These are phyloP conservation scores for Salvia hispanica DNA, from an alignment of 257 asterid genomes.

Conservation along the genomic window DNA sequence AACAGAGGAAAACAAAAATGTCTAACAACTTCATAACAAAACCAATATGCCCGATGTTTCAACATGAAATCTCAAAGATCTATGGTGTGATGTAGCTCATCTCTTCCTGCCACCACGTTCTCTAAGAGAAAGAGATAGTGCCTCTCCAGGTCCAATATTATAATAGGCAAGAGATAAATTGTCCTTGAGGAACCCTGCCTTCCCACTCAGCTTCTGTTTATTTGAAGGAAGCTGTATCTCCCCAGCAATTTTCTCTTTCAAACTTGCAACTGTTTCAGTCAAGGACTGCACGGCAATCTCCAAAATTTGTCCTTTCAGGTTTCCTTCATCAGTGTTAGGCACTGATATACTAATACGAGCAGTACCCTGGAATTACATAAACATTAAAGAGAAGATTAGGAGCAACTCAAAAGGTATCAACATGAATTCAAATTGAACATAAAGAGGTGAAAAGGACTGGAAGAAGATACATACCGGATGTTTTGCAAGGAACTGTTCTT, in stretches of 20 bases:
- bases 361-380: slow-evolving; percentile 70
- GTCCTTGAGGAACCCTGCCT: slow-evolving; percentile 97
- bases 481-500: slow-evolving; percentile 80
- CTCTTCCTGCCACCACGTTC: slow-evolving; percentile 99
- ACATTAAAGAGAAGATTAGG: slow-evolving; percentile 18
- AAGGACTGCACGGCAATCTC: slow-evolving; percentile 76
- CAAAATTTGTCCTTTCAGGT: slow-evolving; percentile 81
- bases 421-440: not conserved
- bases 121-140: slow-evolving; percentile 79
- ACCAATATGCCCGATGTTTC: slow-evolving; percentile 34
- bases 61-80: slow-evolving; percentile 37
- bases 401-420: not conserved
- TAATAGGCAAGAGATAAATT: slow-evolving; percentile 91
- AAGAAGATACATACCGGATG: slow-evolving; percentile 55
- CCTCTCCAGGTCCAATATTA: slow-evolving; percentile 73
- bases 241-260: slow-evolving; percentile 93
- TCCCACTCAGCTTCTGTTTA: slow-evolving; percentile 96
- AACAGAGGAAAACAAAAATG: slow-evolving; percentile 23
- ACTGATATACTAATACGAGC: slow-evolving; percentile 67
- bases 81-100: slow-evolving; percentile 45
- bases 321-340: slow-evolving; percentile 89
- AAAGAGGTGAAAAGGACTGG: not conserved
- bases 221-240: slow-evolving; percentile 93
- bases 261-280: slow-evolving; percentile 76
- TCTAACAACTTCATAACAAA: slow-evolving; percentile 27